Percentiles rank a stretch among this genome's conserved stretches.
phyloP scores from a whole-genome alignment of 768 basidiomycete genomes.

The Fomitopsis pulvina region DNA sequence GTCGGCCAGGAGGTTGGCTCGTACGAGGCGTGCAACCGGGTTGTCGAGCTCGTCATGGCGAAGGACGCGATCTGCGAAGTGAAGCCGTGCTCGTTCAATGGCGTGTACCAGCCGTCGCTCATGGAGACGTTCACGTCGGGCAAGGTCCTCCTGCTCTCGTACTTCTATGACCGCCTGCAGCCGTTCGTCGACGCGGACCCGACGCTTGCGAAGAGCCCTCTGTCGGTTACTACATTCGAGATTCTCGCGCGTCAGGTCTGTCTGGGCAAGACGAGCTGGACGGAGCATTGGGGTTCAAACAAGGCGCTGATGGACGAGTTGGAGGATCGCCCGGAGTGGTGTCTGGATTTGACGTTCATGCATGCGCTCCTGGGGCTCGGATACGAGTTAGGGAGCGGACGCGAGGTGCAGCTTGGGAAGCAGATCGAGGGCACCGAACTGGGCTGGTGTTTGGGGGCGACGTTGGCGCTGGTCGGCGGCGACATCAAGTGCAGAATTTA shows the following conservation, averaged over 20 bases:
- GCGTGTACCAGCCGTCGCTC: conserved; percentile 93
- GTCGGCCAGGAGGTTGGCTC: conserved; percentile 72
- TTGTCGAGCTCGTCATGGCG: conserved; percentile 86
- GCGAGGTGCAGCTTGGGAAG: conserved; percentile 79
- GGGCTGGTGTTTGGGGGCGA: conserved; percentile 89
- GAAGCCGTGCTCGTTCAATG: conserved; percentile 95
- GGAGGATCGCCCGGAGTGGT: conserved; percentile 84
- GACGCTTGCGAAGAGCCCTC: conserved; percentile 18
- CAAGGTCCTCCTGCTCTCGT: conserved; percentile 86
- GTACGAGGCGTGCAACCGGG: conserved; percentile 79
- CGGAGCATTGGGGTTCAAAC: conserved; percentile 37
- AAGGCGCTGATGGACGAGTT: conserved; percentile 58
- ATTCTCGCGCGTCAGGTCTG: conserved; percentile 69
- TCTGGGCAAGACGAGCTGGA: conserved; percentile 57
- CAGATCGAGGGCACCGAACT: conserved; percentile 84
- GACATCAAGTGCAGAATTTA: conserved; percentile 48
- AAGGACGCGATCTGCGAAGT: conserved; percentile 92
- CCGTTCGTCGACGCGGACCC: conserved; percentile 52
- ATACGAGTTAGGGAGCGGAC: conserved; percentile 74
- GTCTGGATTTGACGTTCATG: conserved; percentile 95
- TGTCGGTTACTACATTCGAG: conserved; percentile 47
- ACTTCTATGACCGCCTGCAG: conserved; percentile 92
- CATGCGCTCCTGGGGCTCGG: conserved; percentile 80
- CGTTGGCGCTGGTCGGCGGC: conserved; percentile 64
- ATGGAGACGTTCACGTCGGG: conserved; percentile 84